Base-by-base conservation (phyloP, 1,139 yeast species). In the Keqinozyma sinolaborantium region DNA sequence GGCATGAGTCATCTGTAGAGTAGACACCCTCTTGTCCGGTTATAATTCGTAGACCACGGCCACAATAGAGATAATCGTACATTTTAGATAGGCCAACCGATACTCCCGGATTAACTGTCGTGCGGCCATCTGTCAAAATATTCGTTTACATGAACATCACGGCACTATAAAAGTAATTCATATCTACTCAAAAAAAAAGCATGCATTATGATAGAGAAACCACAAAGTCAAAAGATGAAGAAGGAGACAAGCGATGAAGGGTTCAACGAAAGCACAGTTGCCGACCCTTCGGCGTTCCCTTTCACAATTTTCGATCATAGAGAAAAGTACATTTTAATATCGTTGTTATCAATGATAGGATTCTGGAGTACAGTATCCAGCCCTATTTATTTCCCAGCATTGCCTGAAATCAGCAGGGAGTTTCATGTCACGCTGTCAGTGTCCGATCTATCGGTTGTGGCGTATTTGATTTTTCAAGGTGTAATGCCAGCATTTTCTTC, bases 331-430 rank as follows among this genome's bases (percentile, higher is more conserved):
- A 31, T 47, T 6, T 32, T 53, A 14, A 51, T 60, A 30, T n/a
- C 54, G 0, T 35, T 60, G 4, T 41, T 65, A 16, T 50, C 67
- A 5, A 24, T 53, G 24, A 50, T 58, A 16, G 71, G 71, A 3
- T 53, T 61, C 34, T 64, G 70, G 69, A 60, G 68, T 34, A 50
- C 70, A 2, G 46, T 58, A 2, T 59, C 70, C 3, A 56, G 62
- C 44, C 64, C 71, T 10, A 63, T 64, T 10, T 65, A 59, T 44
- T 64, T 64, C 35, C 71, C 72, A 1, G 71, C 70, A 0, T 41
- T 65, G 10, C 70, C 72, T 1, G 52, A 61, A 3, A 46, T 65
- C n/a, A 44, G 58, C 1, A 15, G 24, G 11, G 40, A 56, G 14
- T 65, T 64, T 35, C 28, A 52, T 13, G 48, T 56, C 1, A 36